A percentile compares a stretch with the other conserved stretches of the same genome.
Evolutionary conservation across 306 rosid genomes (phyloP).

Genomic region (Medicago ruthenica): DNA sequence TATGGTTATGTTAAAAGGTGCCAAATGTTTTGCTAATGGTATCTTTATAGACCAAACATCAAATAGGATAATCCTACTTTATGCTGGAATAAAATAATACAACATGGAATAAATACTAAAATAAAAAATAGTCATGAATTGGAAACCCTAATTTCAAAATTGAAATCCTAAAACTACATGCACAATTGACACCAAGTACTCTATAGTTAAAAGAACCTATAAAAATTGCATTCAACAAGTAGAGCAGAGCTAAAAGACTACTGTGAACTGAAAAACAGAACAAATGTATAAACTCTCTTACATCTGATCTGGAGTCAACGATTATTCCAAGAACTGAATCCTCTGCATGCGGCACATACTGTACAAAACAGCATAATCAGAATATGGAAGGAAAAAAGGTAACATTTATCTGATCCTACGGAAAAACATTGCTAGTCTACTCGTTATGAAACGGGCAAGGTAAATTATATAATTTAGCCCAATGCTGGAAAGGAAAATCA

Average conservation of each 20-base stretch:
- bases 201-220: slow-evolving; percentile 2
- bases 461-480: neutral
- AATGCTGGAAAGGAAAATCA: slow-evolving; percentile 4
- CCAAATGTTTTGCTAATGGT: neutral
- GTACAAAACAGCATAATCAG: slow-evolving; percentile 40
- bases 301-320: slow-evolving; percentile 84
- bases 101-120: neutral
- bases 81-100: neutral
- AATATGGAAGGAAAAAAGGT: neutral
- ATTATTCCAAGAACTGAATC: slow-evolving; percentile 93
- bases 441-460: neutral
- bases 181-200: neutral
- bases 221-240: slow-evolving; percentile 17
- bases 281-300: slow-evolving; percentile 52
- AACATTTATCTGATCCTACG: neutral
- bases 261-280: neutral
- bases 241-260: slow-evolving; percentile 3
- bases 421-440: slow-evolving; percentile 6
- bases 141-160: slow-evolving; percentile 7
- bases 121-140: neutral
- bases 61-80: neutral
- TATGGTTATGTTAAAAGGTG: neutral
- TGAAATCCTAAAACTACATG: neutral
- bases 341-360: slow-evolving; percentile 87
- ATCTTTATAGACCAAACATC: slow-evolving; percentile 1